phyloP scores from a whole-genome alignment of 2,329 filamentous ascomycete genomes.

The Sporothrix humicola region DNA sequence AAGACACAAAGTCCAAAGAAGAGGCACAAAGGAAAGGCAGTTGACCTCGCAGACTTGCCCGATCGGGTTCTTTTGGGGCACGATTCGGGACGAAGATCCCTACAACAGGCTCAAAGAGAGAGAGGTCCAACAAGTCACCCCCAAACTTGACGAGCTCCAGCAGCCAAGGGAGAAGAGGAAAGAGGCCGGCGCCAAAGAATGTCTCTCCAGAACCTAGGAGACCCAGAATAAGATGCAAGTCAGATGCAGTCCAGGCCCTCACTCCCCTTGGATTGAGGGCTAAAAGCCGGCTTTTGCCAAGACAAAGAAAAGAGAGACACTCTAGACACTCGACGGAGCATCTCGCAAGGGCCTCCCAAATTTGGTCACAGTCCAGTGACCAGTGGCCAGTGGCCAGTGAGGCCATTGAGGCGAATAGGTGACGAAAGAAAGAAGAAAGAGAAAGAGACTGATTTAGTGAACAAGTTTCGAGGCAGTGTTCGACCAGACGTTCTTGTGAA shows the following conservation, averaged over 20 bases:
- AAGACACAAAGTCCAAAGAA: too few species aligned
- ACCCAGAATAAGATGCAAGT: too few species aligned
- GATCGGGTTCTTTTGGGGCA: conserved; percentile 7
- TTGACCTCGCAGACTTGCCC: background rate
- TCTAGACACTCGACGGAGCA: too few species aligned
- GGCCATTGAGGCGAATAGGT: background rate
- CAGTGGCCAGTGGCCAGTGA: background rate
- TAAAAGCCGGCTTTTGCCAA: background rate
- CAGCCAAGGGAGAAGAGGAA: conserved; percentile 3
- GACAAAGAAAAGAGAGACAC: conserved; percentile 16
- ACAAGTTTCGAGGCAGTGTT: background rate
- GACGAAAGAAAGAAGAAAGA: background rate
- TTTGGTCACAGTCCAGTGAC: background rate
- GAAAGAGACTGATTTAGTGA: background rate
- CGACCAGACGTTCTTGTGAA: background rate
- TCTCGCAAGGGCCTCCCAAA: background rate
- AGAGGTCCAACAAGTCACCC: too few species aligned
- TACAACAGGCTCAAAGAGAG: background rate
- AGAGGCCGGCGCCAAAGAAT: conserved; percentile 6
- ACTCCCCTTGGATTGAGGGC: too few species aligned
- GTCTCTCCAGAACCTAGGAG: too few species aligned
- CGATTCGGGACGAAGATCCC: background rate
- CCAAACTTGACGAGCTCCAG: too few species aligned
- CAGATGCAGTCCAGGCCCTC: too few species aligned
- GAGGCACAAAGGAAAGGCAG: background rate